Conservation (phyloP, 345 rosid genomes). For the Physaria fendleri region DNA sequence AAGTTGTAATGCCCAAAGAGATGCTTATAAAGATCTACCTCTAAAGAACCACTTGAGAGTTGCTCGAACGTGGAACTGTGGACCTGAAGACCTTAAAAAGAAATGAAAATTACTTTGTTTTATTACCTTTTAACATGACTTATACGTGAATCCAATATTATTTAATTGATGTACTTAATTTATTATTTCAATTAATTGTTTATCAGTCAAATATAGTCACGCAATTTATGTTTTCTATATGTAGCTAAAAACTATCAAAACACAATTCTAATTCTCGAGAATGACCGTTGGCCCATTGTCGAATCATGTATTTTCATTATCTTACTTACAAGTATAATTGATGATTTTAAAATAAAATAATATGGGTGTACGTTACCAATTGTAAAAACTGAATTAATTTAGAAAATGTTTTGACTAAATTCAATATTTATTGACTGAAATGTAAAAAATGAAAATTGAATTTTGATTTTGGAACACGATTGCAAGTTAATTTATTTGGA, state of each 20-base stretch:
- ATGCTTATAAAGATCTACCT: conserved; percentile 26
- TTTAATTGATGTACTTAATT: background rate
- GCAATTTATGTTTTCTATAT: conserved; percentile 12
- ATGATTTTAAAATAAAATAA: background rate
- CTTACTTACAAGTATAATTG: background rate
- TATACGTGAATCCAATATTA: conserved; percentile 18
- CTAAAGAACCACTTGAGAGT: conserved; percentile 30
- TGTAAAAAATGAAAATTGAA: background rate
- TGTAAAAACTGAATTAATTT: background rate
- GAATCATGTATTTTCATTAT: background rate
- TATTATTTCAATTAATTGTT: background rate
- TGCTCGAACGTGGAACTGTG: conserved; percentile 30
- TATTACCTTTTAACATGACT: conserved; percentile 21
- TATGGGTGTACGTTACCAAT: background rate
- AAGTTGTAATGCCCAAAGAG: conserved; percentile 15
- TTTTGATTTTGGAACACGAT: background rate
- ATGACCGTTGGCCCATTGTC: conserved; percentile 8
- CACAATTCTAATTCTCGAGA: conserved; percentile 10
- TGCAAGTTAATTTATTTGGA: background rate
- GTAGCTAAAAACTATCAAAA: conserved; percentile 11
- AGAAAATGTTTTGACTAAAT: background rate
- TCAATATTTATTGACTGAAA: background rate
- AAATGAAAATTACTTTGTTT: conserved; percentile 24
- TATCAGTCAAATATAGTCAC: conserved; percentile 20
- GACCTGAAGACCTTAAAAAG: conserved; percentile 33